These are phyloP conservation scores for Yamadazyma ubonensis DNA, from an alignment of 805 yeast genomes.

Conservation along the genomic window DNA sequence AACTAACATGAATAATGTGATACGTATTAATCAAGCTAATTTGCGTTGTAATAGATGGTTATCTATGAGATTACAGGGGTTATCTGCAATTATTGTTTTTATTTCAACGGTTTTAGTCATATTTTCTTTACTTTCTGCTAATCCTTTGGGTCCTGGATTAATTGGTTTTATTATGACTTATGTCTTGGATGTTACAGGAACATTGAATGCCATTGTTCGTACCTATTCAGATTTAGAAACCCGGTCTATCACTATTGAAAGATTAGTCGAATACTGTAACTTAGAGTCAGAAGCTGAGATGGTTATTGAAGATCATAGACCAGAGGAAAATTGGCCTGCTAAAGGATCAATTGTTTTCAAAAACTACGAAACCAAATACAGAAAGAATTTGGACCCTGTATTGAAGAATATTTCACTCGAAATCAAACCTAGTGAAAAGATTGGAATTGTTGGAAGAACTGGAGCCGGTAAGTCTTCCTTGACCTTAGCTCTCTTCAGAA, in stretches of 20 bases:
- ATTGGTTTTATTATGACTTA: conserved; percentile 40
- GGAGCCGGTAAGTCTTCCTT: conserved; percentile 95
- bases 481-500: conserved; percentile 79
- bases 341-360: conserved; percentile 65
- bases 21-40: conserved; percentile 22
- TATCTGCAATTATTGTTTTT: conserved; percentile 34
- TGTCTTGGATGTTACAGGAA: conserved; percentile 30
- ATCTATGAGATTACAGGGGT: conserved; percentile 35
- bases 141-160: conserved; percentile 30
- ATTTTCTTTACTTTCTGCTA: conserved; percentile 22
- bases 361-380: conserved; percentile 79
- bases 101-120: conserved; percentile 28
- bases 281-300: conserved; percentile 46
- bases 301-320: conserved; percentile 32
- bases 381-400: conserved; percentile 78
- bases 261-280: conserved; percentile 37
- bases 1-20: conserved; percentile 24
- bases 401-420: conserved; percentile 63
- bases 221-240: conserved; percentile 37
- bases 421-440: conserved; percentile 73
- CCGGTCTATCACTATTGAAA: conserved; percentile 34
- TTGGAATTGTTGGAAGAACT: conserved; percentile 95
- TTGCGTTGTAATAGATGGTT: conserved; percentile 35
- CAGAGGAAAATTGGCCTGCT: conserved; percentile 65
- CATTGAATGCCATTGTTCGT: conserved; percentile 32